These are phyloP conservation scores for Ulmus americana DNA, from an alignment of 331 rosid genomes.

Conservation along the genomic window DNA sequence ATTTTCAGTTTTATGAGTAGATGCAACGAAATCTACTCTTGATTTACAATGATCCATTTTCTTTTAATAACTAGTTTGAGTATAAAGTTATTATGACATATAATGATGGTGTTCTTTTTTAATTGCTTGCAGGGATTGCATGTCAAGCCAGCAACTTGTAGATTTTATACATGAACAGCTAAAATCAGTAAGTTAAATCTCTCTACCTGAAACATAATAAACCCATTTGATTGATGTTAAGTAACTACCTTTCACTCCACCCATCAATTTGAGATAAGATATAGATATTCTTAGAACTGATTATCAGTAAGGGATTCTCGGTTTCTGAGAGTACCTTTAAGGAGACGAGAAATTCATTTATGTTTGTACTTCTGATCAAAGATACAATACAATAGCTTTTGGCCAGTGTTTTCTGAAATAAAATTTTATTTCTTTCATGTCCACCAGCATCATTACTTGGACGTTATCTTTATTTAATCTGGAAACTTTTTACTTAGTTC, in stretches of 20 bases:
- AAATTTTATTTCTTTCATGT: neutral
- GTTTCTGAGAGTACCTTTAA: neutral
- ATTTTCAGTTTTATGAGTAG: neutral
- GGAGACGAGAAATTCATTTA: neutral
- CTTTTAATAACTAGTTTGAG: neutral
- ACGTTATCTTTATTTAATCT: neutral
- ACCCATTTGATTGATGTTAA: neutral
- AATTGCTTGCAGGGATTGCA: constrained; percentile 77
- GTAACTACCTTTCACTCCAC: neutral
- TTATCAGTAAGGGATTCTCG: neutral
- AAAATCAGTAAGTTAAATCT: constrained; percentile 37
- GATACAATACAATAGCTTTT: neutral
- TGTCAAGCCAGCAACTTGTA: constrained; percentile 90
- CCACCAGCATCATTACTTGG: neutral
- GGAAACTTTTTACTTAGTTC: neutral
- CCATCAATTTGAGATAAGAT: neutral
- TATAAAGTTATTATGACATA: neutral
- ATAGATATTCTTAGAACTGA: neutral
- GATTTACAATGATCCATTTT: neutral
- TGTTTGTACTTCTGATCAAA: neutral
- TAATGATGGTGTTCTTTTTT: constrained; percentile 20
- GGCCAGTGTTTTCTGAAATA: neutral
- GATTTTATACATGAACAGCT: constrained; percentile 70
- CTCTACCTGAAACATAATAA: neutral
- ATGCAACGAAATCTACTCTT: neutral